Evolutionary conservation across 768 basidiomycete species (phyloP).

Genomic region (Boletus sp.): DNA sequence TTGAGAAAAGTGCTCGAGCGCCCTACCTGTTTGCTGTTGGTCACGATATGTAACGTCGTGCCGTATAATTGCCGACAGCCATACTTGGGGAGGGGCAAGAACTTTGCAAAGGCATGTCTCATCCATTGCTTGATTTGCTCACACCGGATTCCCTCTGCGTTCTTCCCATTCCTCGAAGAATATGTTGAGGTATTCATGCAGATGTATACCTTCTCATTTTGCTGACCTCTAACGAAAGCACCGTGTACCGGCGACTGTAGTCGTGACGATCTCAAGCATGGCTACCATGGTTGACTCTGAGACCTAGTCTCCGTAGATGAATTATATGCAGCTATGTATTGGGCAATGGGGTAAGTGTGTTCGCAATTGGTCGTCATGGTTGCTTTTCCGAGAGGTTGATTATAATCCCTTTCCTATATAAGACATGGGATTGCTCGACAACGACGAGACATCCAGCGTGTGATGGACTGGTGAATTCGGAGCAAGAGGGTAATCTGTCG

Average conservation of each 20-base stretch:
- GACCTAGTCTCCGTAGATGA: not conserved
- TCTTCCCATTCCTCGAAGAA: not conserved
- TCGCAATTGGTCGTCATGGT: not conserved
- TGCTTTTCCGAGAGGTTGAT: not conserved
- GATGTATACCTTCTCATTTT: not conserved
- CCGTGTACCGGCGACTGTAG: not conserved
- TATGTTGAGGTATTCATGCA: not conserved
- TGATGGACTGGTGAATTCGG: no score
- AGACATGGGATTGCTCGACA: no score
- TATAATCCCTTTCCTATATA: not conserved
- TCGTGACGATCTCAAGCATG: not conserved
- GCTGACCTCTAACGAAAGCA: not conserved
- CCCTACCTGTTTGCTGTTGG: not conserved
- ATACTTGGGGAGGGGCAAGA: not conserved
- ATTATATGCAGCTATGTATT: constrained; percentile 15
- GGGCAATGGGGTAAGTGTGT: constrained; percentile 8
- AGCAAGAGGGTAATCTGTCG: no score
- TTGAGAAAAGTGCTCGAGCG: not conserved
- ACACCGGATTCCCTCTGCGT: not conserved
- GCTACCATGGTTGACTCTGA: not conserved
- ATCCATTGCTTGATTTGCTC: not conserved
- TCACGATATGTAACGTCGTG: not conserved
- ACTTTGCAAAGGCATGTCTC: not conserved
- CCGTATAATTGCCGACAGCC: not conserved
- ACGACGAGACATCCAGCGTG: no score